A percentile compares a stretch with the other conserved stretches of the same genome.
Conservation (phyloP, 805 yeast genomes). For the Candida endomychidarum region DNA sequence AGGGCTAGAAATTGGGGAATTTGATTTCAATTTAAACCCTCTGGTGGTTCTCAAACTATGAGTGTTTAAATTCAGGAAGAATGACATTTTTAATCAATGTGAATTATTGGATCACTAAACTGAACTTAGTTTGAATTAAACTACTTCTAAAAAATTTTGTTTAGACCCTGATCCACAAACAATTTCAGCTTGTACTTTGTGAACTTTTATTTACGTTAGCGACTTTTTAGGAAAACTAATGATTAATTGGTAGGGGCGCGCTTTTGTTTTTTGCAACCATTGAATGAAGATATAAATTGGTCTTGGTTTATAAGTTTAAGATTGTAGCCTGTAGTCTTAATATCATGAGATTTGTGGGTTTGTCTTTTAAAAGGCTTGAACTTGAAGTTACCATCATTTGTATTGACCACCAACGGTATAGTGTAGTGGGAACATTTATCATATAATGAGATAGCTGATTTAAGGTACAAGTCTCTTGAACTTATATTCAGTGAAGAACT, state of each 20-base stretch:
- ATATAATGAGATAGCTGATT: background rate
- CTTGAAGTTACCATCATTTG: background rate
- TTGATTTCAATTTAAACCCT: slow-evolving; percentile 42
- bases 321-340: background rate
- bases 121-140: background rate
- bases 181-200: slow-evolving; percentile 4
- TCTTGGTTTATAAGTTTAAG: background rate
- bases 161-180: background rate
- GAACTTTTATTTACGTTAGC: slow-evolving; percentile 15
- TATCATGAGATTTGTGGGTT: background rate
- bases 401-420: background rate
- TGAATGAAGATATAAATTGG: background rate
- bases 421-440: background rate
- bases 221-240: slow-evolving; percentile 13
- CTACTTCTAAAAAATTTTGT: background rate
- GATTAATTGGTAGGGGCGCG: background rate
- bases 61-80: slow-evolving; percentile 45
- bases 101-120: too few relatives aligned
- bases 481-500: too few relatives aligned
- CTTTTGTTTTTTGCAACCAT: slow-evolving; percentile 1
- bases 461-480: background rate
- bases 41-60: slow-evolving; percentile 43
- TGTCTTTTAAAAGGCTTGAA: background rate
- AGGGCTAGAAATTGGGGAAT: slow-evolving; percentile 41
- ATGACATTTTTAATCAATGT: slow-evolving; percentile 23